A percentile compares a stretch with the other conserved stretches of the same genome.
Conservation (phyloP, 805 yeast genomes). For the Torulaspora quercuum region DNA sequence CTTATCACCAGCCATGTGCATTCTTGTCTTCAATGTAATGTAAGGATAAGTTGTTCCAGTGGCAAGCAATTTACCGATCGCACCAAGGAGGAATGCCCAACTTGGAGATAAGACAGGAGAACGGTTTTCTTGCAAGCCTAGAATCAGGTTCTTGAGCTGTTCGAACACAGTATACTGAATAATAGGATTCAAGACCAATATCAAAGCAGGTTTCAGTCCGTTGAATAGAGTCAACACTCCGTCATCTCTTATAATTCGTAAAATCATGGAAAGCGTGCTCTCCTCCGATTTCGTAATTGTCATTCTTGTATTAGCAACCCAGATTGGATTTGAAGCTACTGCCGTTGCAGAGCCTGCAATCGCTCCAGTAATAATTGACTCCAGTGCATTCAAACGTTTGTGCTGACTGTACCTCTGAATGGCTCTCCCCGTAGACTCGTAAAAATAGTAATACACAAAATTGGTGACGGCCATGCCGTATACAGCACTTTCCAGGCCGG, state of each 20-base stretch:
- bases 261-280: slow-evolving; percentile 53
- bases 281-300: slow-evolving; percentile 51
- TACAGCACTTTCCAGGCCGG: slow-evolving; percentile 85
- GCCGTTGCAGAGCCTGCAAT: slow-evolving; percentile 86
- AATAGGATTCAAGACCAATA: slow-evolving; percentile 82
- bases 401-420: slow-evolving; percentile 33
- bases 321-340: slow-evolving; percentile 78
- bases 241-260: slow-evolving; percentile 63
- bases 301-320: slow-evolving; percentile 93
- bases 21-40: slow-evolving; percentile 81
- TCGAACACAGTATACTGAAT: slow-evolving; percentile 91
- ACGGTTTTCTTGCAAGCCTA: slow-evolving; percentile 45
- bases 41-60: slow-evolving; percentile 88
- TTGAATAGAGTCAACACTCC: slow-evolving; percentile 73
- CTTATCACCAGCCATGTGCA: slow-evolving; percentile 60
- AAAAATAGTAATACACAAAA: slow-evolving; percentile 85
- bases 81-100: slow-evolving; percentile 85
- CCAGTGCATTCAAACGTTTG: slow-evolving; percentile 52
- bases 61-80: slow-evolving; percentile 85
- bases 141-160: slow-evolving; percentile 67
- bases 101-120: slow-evolving; percentile 50
- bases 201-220: slow-evolving; percentile 84
- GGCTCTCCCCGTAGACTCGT: slow-evolving; percentile 61
- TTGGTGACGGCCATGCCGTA: slow-evolving; percentile 84
- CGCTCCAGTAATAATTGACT: slow-evolving; percentile 74